A percentile compares a stretch with the other conserved stretches of the same genome.
These are phyloP conservation scores for Biancaea sappan DNA, from an alignment of 306 rosid species.

Conservation along the genomic window DNA sequence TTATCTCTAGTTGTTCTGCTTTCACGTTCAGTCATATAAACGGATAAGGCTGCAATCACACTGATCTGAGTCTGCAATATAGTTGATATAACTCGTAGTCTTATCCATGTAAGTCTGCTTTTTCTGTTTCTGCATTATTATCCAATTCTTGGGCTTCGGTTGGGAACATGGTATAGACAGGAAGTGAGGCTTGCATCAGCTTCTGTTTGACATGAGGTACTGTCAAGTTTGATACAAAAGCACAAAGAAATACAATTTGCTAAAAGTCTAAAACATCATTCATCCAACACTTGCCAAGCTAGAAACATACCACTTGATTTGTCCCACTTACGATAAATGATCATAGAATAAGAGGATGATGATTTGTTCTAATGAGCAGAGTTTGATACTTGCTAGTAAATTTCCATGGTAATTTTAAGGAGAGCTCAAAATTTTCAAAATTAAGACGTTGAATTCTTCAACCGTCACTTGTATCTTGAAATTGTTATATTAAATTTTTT, in stretches of 20 bases:
- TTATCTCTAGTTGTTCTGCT: background rate
- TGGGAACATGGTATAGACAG: background rate
- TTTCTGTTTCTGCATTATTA: conserved; percentile 11
- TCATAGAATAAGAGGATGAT: background rate
- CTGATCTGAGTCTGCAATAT: background rate
- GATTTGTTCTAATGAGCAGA: background rate
- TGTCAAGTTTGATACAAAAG: background rate
- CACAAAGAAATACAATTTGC: conserved; percentile 1
- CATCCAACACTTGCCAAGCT: background rate
- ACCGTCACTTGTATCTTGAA: no score
- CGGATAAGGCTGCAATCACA: conserved; percentile 6
- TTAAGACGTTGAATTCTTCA: no score
- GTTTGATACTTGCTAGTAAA: background rate
- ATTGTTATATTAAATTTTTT: no score
- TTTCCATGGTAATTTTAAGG: background rate
- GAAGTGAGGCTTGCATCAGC: background rate
- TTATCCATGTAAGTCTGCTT: background rate
- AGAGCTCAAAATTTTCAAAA: no score
- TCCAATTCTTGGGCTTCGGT: background rate
- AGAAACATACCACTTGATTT: background rate
- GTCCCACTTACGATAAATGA: background rate
- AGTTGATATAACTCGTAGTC: background rate
- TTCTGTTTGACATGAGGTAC: background rate
- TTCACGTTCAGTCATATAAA: background rate
- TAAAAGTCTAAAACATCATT: background rate